These are phyloP conservation scores for Neoscytalidium dimidiatum DNA, from an alignment of 2,329 filamentous ascomycete species.

Conservation along the genomic window DNA sequence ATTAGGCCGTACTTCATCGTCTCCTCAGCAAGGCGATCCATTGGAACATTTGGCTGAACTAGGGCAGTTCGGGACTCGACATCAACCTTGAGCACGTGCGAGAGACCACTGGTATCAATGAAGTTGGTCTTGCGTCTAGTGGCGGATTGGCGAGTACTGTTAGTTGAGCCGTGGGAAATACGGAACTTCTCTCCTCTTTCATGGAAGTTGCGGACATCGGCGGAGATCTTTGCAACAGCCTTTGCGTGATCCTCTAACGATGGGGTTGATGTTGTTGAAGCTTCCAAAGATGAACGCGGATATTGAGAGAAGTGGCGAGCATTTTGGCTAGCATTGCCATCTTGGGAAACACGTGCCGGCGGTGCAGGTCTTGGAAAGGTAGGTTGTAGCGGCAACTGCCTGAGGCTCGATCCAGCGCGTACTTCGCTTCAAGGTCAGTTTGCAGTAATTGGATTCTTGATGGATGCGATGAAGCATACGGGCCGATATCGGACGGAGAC, in stretches of 20 bases:
- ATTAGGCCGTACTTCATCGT: conserved; percentile 59
- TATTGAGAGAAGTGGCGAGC: not conserved
- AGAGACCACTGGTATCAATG: conserved; percentile 67
- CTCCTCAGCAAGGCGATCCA: conserved; percentile 63
- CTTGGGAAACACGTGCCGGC: not conserved
- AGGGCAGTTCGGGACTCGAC: conserved; percentile 55
- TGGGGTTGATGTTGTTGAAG: conserved; percentile 19
- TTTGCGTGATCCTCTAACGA: conserved; percentile 44
- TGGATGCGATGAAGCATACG: conserved; percentile 5
- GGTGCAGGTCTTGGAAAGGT: not conserved
- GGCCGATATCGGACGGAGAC: conserved; percentile 7
- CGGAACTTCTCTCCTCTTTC: conserved; percentile 62
- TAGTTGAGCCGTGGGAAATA: conserved; percentile 77
- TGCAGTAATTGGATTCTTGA: not conserved
- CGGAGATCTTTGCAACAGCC: conserved; percentile 48
- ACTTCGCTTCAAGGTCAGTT: not conserved
- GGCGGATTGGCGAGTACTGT: conserved; percentile 65
- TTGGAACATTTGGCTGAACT: conserved; percentile 71
- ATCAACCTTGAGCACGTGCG: conserved; percentile 64
- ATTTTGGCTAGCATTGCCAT: not conserved
- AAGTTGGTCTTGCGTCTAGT: conserved; percentile 47
- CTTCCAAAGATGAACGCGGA: not conserved
- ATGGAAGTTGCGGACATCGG: conserved; percentile 52
- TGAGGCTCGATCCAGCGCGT: not conserved
- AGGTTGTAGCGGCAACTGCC: not conserved